These are phyloP conservation scores for Cordyceps cicadae DNA, from an alignment of 2,329 filamentous ascomycete species.

Conservation along the genomic window DNA sequence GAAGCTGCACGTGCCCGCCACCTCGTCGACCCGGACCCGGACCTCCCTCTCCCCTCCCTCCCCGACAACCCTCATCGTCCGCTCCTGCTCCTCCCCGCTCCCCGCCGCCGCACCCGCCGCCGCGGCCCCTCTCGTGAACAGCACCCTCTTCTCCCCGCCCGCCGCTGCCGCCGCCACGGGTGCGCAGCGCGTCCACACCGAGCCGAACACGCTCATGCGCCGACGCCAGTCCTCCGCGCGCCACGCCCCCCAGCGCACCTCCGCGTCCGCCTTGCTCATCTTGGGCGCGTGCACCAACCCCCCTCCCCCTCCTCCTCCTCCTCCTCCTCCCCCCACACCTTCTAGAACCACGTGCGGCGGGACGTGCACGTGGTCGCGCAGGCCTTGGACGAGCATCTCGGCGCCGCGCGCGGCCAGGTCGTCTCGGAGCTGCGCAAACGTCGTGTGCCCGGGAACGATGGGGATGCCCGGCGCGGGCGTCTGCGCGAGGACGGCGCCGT, in stretches of 20 bases:
- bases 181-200: slow-evolving; percentile 51
- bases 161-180: slow-evolving; percentile 13
- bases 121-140: slow-evolving; percentile 29
- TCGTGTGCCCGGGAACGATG: slow-evolving; percentile 38
- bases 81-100: slow-evolving; percentile 1
- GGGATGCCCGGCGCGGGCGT: slow-evolving; percentile 50
- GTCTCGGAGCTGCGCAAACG: slow-evolving; percentile 31
- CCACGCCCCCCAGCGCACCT: slow-evolving; percentile 52
- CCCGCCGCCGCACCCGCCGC: slow-evolving; percentile 7
- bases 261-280: slow-evolving; percentile 54
- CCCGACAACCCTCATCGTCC: not conserved
- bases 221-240: slow-evolving; percentile 45
- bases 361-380: slow-evolving; percentile 57
- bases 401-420: slow-evolving; percentile 59
- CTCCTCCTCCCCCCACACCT: slow-evolving; percentile 22
- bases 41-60: not conserved
- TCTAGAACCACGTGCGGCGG: slow-evolving; percentile 42
- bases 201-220: slow-evolving; percentile 52
- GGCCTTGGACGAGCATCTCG: slow-evolving; percentile 57
- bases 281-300: slow-evolving; percentile 55
- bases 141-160: slow-evolving; percentile 26
- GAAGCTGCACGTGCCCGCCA: slow-evolving; percentile 18
- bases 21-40: slow-evolving; percentile 11
- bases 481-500: slow-evolving; percentile 67
- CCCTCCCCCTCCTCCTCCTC: slow-evolving; percentile 19